Evolutionary conservation across 106 monocot species (phyloP).

Genomic region (Allium fistulosum): DNA sequence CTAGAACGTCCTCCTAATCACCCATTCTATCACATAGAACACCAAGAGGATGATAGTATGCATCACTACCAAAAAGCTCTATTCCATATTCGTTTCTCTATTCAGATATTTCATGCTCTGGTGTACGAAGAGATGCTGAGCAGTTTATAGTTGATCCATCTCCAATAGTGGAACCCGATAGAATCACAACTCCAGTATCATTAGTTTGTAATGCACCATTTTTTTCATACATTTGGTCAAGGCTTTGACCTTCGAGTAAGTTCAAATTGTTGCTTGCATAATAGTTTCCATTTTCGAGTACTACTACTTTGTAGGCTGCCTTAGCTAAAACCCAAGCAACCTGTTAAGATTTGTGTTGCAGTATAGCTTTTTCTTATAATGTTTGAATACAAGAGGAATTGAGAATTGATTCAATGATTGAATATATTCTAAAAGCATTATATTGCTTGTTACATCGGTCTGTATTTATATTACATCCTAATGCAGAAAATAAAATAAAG

Average conservation of each 20-base stretch:
- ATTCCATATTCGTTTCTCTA: slow-evolving; percentile 29
- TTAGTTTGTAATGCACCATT: slow-evolving; percentile 21
- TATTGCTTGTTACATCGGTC: too few relatives aligned
- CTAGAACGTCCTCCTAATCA: slow-evolving; percentile 18
- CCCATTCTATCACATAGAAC: slow-evolving; percentile 54
- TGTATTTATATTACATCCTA: too few relatives aligned
- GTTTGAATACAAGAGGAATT: too few relatives aligned
- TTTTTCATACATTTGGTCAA: slow-evolving; percentile 38
- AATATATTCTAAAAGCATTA: too few relatives aligned
- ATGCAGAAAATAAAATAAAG: too few relatives aligned
- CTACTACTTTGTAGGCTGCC: slow-evolving; percentile 52
- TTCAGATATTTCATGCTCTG: slow-evolving; percentile 29
- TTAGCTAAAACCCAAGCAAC: slow-evolving; percentile 43
- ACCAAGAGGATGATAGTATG: slow-evolving; percentile 39
- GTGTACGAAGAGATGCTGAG: slow-evolving; percentile 40
- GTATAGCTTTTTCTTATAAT: too few relatives aligned
- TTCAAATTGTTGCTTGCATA: slow-evolving; percentile 7
- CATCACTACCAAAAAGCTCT: slow-evolving; percentile 36
- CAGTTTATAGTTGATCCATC: slow-evolving; percentile 59
- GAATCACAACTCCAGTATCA: slow-evolving; percentile 20
- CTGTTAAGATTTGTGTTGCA: too few relatives aligned
- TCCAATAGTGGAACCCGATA: slow-evolving; percentile 44
- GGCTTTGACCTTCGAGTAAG: slow-evolving; percentile 22
- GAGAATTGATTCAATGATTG: too few relatives aligned
- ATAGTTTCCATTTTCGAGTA: slow-evolving; percentile 54